phyloP scores from a whole-genome alignment of 371 early-diverging fungal species.

The Mucor irregularis region DNA sequence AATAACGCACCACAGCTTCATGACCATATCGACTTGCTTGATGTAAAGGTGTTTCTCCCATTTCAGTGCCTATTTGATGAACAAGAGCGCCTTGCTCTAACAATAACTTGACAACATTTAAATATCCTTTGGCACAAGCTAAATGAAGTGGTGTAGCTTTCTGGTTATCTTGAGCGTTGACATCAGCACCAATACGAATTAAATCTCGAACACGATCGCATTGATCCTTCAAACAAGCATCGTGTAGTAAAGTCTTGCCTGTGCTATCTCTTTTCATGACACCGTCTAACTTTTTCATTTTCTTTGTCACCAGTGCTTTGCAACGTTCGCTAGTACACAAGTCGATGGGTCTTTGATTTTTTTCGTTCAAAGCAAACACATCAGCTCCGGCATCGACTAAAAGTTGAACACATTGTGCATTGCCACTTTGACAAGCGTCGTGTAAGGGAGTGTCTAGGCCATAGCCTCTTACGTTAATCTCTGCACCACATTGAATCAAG shows the following conservation, averaged over 20 bases:
- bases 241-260: conserved; percentile 36
- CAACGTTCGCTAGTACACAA: conserved; percentile 46
- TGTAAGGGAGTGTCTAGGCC: conserved; percentile 79
- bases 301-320: conserved; percentile 19
- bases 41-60: conserved; percentile 76
- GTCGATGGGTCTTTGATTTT: conserved; percentile 58
- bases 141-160: conserved; percentile 81
- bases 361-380: conserved; percentile 57
- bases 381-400: conserved; percentile 66
- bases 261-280: conserved; percentile 27
- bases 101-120: conserved; percentile 61
- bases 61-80: conserved; percentile 47
- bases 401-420: conserved; percentile 56
- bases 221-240: conserved; percentile 26
- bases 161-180: conserved; percentile 70
- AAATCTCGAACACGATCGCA: background rate
- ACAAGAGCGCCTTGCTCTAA: conserved; percentile 74
- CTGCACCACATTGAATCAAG: conserved; percentile 56
- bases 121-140: conserved; percentile 69
- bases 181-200: conserved; percentile 71
- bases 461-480: conserved; percentile 62
- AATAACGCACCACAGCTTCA: conserved; percentile 52
- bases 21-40: conserved; percentile 69
- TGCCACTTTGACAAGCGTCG: conserved; percentile 76
- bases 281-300: conserved; percentile 40